phyloP scores from a whole-genome alignment of 2,329 filamentous ascomycete genomes.

The Pyricularia pennisetigena region DNA sequence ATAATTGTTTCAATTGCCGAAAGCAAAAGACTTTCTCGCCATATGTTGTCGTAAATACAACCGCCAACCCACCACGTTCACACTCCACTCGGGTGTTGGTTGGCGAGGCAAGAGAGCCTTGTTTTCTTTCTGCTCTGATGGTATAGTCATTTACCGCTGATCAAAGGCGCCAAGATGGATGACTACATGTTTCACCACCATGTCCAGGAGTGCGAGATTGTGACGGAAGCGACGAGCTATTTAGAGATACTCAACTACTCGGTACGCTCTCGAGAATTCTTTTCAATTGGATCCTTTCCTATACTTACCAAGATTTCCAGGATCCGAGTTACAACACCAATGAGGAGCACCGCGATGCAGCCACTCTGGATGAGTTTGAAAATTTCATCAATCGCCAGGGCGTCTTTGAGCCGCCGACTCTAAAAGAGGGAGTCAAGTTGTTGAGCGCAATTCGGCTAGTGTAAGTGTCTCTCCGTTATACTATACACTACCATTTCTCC shows the following conservation, averaged over 20 bases:
- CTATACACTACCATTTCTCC: no score
- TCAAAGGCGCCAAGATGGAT: slow-evolving; percentile 33
- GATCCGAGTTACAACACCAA: slow-evolving; percentile 36
- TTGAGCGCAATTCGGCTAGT: slow-evolving; percentile 43
- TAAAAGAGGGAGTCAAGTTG: slow-evolving; percentile 31
- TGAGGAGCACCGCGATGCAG: slow-evolving; percentile 40
- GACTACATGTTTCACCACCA: slow-evolving; percentile 45
- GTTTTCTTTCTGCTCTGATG: background rate
- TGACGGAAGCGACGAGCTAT: slow-evolving; percentile 43
- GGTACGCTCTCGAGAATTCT: slow-evolving; percentile 24
- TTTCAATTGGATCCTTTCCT: background rate
- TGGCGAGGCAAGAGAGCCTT: background rate
- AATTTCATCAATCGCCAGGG: slow-evolving; percentile 46
- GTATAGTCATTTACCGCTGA: background rate
- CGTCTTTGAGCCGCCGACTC: slow-evolving; percentile 37
- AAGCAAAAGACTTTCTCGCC: background rate
- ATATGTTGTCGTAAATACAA: background rate
- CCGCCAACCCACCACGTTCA: background rate
- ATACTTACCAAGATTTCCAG: slow-evolving; percentile 20
- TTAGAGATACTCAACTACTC: slow-evolving; percentile 51
- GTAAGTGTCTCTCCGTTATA: slow-evolving; percentile 24
- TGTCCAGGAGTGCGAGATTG: slow-evolving; percentile 35
- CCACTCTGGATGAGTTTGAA: slow-evolving; percentile 39
- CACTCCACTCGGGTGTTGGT: background rate
- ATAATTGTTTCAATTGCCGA: background rate